Base-by-base conservation (phyloP, 495 filamentous ascomycete species). In the Aspergillus nanangensis region DNA sequence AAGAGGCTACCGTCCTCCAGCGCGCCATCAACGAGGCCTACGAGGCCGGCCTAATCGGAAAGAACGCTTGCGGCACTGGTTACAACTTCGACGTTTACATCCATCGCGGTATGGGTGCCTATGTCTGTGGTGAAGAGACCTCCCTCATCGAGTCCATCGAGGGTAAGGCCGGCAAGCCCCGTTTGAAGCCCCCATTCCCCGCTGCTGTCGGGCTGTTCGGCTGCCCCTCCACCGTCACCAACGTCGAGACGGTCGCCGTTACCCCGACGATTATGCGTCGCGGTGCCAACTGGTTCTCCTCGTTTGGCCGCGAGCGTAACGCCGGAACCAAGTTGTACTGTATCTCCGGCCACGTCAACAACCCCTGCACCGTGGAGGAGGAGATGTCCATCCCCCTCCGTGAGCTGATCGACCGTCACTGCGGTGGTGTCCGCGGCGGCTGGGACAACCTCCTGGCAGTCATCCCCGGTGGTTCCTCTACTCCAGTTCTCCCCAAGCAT, bases 341-440 rank as follows among this genome's bases (percentile, higher is more conserved):
- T 73, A 96, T 98, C 70, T 96, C 90, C 27, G 93, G 93, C 19
- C 89, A 97, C 68, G 93, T 98, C 74, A 97, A 97, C 80, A 94
- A 97, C 76, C 93, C 93, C 39, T 86, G 79, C 66, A 97, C 94
- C 8, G 92, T 98, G 36, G 93, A 98, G 66, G 93, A 98, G 69
- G 92, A 97, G 71, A 98, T 98, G 93, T 90, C 84, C 54, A 97
- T 97, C 52, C 82, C 93, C 8, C 77, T 98, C 39, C 81, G 85
- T 25, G 93, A 98, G 65, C 81, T 98, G 44, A 96, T 98, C 55
- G 93, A 98, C 38, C 90, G 86, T 70, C 93, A 98, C 77, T 95
- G 91, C 65, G 93, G 93, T 64, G 93, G 93, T 61, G 93, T 98
- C 35, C 82, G 81, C 50, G 94, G 92, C 52, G 93, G 93, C 48